Percentiles rank a stretch among this genome's conserved stretches.
Evolutionary conservation across 139 green algal species (phyloP).

Genomic region (Volvox africanus): DNA sequence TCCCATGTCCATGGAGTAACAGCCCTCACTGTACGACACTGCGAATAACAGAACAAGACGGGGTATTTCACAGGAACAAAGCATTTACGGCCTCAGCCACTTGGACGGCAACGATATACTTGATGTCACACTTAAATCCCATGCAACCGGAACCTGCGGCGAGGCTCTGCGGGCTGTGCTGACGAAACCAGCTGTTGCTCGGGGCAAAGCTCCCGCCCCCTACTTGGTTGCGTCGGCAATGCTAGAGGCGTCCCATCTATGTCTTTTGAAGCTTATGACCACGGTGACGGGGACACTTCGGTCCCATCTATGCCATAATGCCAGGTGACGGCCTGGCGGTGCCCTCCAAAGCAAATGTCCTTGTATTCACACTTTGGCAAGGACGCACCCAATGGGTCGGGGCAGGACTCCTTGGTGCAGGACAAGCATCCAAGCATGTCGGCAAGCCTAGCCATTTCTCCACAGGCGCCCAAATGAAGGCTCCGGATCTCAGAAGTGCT

Average conservation of each 20-base stretch:
- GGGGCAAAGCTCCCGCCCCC: too few relatives aligned
- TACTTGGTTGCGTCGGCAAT: neutral
- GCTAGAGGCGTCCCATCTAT: too few relatives aligned
- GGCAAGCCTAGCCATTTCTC: neutral
- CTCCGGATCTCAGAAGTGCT: neutral
- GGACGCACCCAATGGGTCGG: slow-evolving; percentile 17
- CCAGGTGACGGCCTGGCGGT: neutral
- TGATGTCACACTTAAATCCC: too few relatives aligned
- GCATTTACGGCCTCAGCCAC: too few relatives aligned
- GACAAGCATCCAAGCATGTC: neutral
- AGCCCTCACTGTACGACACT: slow-evolving; percentile 15
- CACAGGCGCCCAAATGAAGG: neutral
- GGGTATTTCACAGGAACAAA: too few relatives aligned
- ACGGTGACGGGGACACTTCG: too few relatives aligned
- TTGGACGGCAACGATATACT: too few relatives aligned
- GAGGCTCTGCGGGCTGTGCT: neutral
- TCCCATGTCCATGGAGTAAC: slow-evolving; percentile 17
- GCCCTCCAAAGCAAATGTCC: too few relatives aligned
- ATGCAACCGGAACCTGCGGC: too few relatives aligned
- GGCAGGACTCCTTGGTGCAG: neutral
- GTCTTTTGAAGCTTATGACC: too few relatives aligned
- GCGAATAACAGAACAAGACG: neutral
- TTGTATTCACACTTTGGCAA: neutral
- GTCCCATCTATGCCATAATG: too few relatives aligned
- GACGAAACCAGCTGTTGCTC: neutral